Evolutionary conservation across 805 yeast genomes (phyloP), one percentile per base, ranked within the genome.

Genomic region (Cyberlindnera euphorbiae): DNA sequence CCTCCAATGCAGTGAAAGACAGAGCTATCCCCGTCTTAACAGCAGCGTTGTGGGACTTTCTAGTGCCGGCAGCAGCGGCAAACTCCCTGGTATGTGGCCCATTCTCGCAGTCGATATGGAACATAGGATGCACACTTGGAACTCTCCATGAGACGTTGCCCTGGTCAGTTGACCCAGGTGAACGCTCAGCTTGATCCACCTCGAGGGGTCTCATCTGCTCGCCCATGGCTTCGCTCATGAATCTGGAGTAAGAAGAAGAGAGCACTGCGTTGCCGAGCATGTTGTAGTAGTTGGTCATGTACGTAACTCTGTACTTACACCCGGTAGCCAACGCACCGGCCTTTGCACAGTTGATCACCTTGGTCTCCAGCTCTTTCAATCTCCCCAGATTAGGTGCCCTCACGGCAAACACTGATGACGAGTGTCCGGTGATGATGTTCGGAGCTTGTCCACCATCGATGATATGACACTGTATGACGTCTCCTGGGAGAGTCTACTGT

Each of bases 301-400:
- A n/a, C 6, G 17, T 25, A 19, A 40, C 21, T 26, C 33, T 40
- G 38, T 18, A 40, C 21, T 30, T 26, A 15, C 44, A 40, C 3
- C 40, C 38, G 8, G 44, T 40, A 12, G 44, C 44, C 17, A 40
- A 9, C 3, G 44, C 44, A 18, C 35, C 44, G 11, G 40, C 44
- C 19, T 27, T 40, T 17, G 22, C 23, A 30, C 44, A 40, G 35
- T 40, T 40, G n/a, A 16, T 14, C 12, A 40, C 29, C 17, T 36
- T 36, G 5, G 25, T 17, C 18, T 35, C 38, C 12, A 40, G 13
- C 26, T 32, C 38, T 14, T 26, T 30, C 37, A 36, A 17, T 12
- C 44, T 16, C 2, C 31, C 40, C 16, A 35, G 11, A 10, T 35
- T 36, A 17, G 44, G 40, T 4, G 44, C 44, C 18, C 44, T 27